Base-by-base conservation (phyloP, 768 basidiomycete genomes). In the Flagelloscypha sp. region DNA sequence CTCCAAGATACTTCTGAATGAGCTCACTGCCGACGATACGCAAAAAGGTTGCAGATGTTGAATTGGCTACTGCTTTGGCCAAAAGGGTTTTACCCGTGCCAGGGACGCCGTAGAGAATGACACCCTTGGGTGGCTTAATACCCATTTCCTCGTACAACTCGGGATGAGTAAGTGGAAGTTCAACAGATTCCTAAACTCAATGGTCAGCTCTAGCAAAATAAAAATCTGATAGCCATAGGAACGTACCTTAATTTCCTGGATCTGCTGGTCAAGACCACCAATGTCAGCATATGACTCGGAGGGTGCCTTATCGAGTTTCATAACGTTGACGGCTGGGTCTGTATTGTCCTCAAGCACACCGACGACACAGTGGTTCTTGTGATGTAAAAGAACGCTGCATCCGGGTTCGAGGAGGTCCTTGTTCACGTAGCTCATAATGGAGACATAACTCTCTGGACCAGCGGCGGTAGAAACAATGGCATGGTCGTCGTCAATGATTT, bases 121-220 rank as follows among this genome's bases (percentile, higher is more conserved):
- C 94, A 63, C 95, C 95, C 58, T 98, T 98, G 15, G 95, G 95
- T n/a, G 94, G 95, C 50, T 85, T 85, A 61, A 99, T 98, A 37
- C 95, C 95, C 95, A 99, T 98, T 67, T 98, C 94, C 61, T 98
- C 94, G 61, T 98, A 99, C 24, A 98, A 63, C 54, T 99, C 95
- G 3, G 95, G 95, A 55, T 98, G 95, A 7, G 94, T 98, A 16
- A 99, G 67, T 0, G 95, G 95, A 21, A 98, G 72, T 60, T 98
- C 95, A 30, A 98, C 94, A 10, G 95, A 88, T 82, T 99, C 95
- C 86, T 92, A 27, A 21, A 20, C 7, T n/a, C 27, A 28, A 27
- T 24, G 36, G 12, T 42, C 4, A 43, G 21, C 28, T 17, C 25
- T 41, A 23, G 12, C 28, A 22, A 35, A 28, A 18, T 1, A 15